Evolutionary conservation across 345 rosid genomes (phyloP).

Genomic region (Alliaria petiolata): DNA sequence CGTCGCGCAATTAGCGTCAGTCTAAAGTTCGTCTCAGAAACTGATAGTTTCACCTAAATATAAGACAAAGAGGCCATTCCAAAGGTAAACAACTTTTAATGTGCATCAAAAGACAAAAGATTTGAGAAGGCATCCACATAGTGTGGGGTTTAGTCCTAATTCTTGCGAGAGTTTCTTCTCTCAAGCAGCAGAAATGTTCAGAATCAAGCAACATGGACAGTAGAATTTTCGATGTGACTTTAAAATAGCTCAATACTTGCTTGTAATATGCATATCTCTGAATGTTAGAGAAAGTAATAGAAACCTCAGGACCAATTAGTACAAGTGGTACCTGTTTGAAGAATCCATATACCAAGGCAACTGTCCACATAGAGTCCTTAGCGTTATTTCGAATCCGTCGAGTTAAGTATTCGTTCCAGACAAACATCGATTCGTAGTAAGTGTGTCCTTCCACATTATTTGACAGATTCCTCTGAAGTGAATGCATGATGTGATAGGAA

Average conservation of each 20-base stretch:
- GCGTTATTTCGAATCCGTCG: slow-evolving; percentile 61
- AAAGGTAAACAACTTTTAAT: slow-evolving; percentile 9
- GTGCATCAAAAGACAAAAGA: not conserved
- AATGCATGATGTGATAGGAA: slow-evolving; percentile 75
- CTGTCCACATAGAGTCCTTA: slow-evolving; percentile 78
- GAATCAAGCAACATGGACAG: slow-evolving; percentile 6
- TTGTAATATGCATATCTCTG: too few species aligned
- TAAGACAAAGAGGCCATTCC: not conserved
- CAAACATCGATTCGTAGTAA: slow-evolving; percentile 79
- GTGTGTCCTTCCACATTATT: slow-evolving; percentile 39
- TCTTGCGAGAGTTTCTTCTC: slow-evolving; percentile 4
- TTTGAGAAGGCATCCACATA: not conserved
- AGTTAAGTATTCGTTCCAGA: slow-evolving; percentile 93
- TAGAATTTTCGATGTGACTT: too few species aligned
- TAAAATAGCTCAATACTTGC: not conserved
- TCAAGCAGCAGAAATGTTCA: not conserved
- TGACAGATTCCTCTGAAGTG: slow-evolving; percentile 76
- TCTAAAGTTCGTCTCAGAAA: slow-evolving; percentile 55
- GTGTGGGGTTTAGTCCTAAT: not conserved
- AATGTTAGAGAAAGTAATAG: not conserved
- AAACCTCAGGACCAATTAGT: not conserved
- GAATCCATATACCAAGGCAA: slow-evolving; percentile 91
- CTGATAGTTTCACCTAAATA: slow-evolving; percentile 64
- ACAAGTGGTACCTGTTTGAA: slow-evolving; percentile 76
- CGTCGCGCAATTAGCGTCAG: slow-evolving; percentile 85